phyloP scores from a whole-genome alignment of 2,329 filamentous ascomycete species.

The Xylariaceae sp. region DNA sequence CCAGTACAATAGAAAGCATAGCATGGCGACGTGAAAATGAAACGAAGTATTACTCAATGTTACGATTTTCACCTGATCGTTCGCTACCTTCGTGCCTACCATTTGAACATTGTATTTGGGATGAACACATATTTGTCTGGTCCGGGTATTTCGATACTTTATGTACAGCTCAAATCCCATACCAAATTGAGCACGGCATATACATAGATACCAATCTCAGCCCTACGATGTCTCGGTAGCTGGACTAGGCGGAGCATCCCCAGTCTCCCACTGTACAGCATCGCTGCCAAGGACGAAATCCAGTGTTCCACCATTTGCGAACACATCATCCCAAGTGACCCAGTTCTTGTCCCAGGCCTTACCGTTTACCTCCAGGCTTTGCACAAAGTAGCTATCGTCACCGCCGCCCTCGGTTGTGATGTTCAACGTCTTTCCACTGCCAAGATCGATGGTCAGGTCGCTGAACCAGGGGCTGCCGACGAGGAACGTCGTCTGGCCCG shows the following conservation, averaged over 20 bases:
- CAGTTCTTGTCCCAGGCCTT: constrained; percentile 58
- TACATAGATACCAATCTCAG: too few species aligned
- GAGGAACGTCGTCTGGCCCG: constrained; percentile 64
- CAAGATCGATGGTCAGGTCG: constrained; percentile 55
- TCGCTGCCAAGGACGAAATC: constrained; percentile 59
- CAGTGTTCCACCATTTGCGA: constrained; percentile 57
- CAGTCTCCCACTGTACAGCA: constrained; percentile 53
- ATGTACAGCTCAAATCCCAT: too few species aligned
- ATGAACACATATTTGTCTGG: too few species aligned
- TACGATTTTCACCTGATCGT: too few species aligned
- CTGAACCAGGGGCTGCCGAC: constrained; percentile 61
- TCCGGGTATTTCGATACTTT: too few species aligned
- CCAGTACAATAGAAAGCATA: background rate
- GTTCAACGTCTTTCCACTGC: constrained; percentile 46
- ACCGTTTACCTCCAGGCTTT: constrained; percentile 63
- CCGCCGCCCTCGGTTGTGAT: constrained; percentile 50
- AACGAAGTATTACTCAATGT: too few species aligned
- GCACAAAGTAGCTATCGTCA: constrained; percentile 54
- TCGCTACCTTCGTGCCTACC: too few species aligned
- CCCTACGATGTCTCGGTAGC: constrained; percentile 23
- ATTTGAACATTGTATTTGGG: too few species aligned
- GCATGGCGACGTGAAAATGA: background rate
- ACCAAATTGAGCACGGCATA: too few species aligned
- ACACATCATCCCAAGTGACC: constrained; percentile 63
- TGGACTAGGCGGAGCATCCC: constrained; percentile 57